Conservation (phyloP, 345 rosid genomes). For the Cardamine resedifolia region DNA sequence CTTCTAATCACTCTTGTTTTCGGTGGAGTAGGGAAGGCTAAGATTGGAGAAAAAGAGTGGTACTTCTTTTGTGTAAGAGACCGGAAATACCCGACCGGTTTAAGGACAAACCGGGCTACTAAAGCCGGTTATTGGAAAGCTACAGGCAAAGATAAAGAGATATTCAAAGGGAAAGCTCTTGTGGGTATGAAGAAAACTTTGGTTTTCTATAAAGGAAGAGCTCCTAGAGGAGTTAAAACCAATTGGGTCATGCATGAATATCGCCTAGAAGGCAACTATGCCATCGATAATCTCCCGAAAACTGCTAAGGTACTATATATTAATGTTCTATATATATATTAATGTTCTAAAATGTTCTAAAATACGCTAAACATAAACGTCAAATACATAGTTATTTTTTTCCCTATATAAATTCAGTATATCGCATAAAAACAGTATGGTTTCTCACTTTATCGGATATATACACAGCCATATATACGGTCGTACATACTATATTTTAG, state of each 20-base stretch:
- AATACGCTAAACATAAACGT: background rate
- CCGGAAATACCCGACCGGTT: constrained; percentile 73
- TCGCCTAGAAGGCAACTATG: constrained; percentile 60
- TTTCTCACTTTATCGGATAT: background rate
- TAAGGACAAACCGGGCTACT: constrained; percentile 59
- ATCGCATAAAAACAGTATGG: background rate
- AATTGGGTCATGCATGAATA: constrained; percentile 88
- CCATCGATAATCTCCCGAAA: constrained; percentile 44
- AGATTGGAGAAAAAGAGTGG: constrained; percentile 59
- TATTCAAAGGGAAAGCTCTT: constrained; percentile 46
- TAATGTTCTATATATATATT: too few relatives aligned
- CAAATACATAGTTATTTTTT: too few relatives aligned
- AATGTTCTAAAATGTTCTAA: too few relatives aligned
- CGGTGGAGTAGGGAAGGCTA: constrained; percentile 27
- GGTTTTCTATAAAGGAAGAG: constrained; percentile 81
- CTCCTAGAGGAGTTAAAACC: constrained; percentile 76
- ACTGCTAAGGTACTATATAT: constrained; percentile 45
- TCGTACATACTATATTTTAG: too few relatives aligned
- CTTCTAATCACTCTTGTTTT: background rate
- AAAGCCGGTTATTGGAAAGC: constrained; percentile 60
- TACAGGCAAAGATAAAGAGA: constrained; percentile 60
- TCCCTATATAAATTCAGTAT: too few relatives aligned
- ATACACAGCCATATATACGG: background rate
- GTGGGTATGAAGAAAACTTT: constrained; percentile 90
- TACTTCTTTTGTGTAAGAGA: constrained; percentile 71